These are phyloP conservation scores for Paracoccidioides lutzii DNA, from an alignment of 2,329 filamentous ascomycete species.

Conservation along the genomic window DNA sequence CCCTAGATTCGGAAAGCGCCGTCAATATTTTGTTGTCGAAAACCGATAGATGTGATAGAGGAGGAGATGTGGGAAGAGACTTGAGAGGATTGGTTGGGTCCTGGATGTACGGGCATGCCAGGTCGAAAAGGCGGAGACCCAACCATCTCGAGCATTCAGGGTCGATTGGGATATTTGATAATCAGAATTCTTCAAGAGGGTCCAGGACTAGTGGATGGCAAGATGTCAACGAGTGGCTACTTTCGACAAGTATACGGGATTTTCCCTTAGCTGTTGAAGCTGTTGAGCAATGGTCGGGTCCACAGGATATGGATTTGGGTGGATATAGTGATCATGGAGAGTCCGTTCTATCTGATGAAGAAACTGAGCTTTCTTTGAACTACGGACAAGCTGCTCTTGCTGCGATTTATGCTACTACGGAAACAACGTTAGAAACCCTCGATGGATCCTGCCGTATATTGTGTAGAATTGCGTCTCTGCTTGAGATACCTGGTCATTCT, in stretches of 20 bases:
- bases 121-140: constrained; percentile 42
- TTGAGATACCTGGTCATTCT: constrained; percentile 38
- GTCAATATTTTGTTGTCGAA: constrained; percentile 42
- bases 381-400: constrained; percentile 49
- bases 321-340: constrained; percentile 35
- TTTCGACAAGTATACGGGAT: constrained; percentile 39
- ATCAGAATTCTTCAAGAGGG: constrained; percentile 5
- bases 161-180: constrained; percentile 17
- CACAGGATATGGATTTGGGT: constrained; percentile 45
- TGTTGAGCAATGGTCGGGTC: constrained; percentile 47
- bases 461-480: constrained; percentile 37
- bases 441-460: constrained; percentile 39
- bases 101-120: constrained; percentile 48
- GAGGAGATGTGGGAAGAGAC: constrained; percentile 38
- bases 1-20: constrained; percentile 37
- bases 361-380: constrained; percentile 21
- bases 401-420: constrained; percentile 43
- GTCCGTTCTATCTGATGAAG: constrained; percentile 30
- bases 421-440: constrained; percentile 33
- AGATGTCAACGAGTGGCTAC: constrained; percentile 46
- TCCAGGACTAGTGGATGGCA: constrained; percentile 38
- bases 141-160: constrained; percentile 19
- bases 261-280: constrained; percentile 38
- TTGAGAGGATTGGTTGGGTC: constrained; percentile 47
- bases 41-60: constrained; percentile 21